phyloP scores from a whole-genome alignment of 2,329 filamentous ascomycete genomes.

The Byssothecium circinans region DNA sequence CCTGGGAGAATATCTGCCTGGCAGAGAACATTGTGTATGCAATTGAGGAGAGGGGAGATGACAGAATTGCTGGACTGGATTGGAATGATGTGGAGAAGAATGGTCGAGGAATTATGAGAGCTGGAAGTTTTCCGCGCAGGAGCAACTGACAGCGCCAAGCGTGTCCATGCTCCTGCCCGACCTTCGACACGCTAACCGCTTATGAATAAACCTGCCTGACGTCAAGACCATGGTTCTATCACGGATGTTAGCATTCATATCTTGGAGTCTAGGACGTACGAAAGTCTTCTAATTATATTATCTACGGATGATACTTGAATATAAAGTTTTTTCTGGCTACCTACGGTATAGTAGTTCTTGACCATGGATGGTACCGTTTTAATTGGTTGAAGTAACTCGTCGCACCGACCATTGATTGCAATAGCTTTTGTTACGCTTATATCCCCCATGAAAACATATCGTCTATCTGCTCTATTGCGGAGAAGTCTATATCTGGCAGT shows the following conservation, averaged over 20 bases:
- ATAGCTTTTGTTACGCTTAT: no score
- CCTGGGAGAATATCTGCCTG: constrained; percentile 54
- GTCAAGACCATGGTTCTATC: background rate
- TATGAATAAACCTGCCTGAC: background rate
- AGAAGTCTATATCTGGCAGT: no score
- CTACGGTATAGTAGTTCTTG: no score
- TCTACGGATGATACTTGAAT: no score
- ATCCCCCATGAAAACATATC: no score
- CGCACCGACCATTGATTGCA: no score
- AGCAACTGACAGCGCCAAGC: constrained; percentile 19
- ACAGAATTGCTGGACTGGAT: constrained; percentile 27
- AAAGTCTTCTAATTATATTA: no score
- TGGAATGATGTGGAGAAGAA: constrained; percentile 11
- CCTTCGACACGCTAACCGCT: background rate
- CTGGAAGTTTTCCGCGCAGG: constrained; percentile 21
- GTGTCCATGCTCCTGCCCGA: constrained; percentile 15
- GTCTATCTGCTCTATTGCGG: no score
- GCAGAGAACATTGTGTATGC: constrained; percentile 67
- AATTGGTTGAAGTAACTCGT: no score
- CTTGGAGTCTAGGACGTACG: no score
- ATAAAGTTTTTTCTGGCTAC: no score
- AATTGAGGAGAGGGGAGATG: constrained; percentile 25
- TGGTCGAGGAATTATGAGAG: constrained; percentile 28
- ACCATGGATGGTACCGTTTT: no score
- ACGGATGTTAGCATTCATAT: background rate